Conservation (phyloP, 768 basidiomycete species). For the Guyanaporus albipodus region DNA sequence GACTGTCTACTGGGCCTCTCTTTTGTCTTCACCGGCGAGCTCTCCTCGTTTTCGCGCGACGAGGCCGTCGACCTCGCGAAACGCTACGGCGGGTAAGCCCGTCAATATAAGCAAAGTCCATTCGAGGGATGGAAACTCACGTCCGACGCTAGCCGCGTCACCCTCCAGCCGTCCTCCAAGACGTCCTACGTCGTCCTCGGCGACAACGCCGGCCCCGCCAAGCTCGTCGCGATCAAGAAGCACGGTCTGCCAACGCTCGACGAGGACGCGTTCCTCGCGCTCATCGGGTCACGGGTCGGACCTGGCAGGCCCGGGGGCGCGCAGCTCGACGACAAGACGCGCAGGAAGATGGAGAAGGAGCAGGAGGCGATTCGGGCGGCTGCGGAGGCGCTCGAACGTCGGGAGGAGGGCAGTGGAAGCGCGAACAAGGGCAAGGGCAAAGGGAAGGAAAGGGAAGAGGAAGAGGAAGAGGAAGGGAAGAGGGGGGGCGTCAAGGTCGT, state of each 20-base stretch:
- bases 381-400: constrained; percentile 74
- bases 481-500: constrained; percentile 19
- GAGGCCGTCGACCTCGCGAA: constrained; percentile 87
- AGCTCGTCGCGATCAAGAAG: constrained; percentile 84
- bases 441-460: background rate
- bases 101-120: too few relatives aligned
- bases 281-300: constrained; percentile 73
- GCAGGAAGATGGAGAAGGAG: constrained; percentile 79
- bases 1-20: constrained; percentile 83
- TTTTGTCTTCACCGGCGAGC: constrained; percentile 95
- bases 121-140: too few relatives aligned
- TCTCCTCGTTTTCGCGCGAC: constrained; percentile 81
- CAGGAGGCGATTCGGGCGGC: constrained; percentile 65
- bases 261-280: constrained; percentile 83
- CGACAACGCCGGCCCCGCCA: constrained; percentile 80
- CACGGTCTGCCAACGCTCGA: constrained; percentile 68
- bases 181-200: constrained; percentile 91
- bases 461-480: constrained; percentile 6
- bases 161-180: constrained; percentile 81
- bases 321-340: constrained; percentile 70
- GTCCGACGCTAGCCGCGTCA: constrained; percentile 63
- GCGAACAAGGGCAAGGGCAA: background rate
- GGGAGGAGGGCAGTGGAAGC: constrained; percentile 43
- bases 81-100: constrained; percentile 82
- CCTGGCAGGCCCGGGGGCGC: constrained; percentile 33